Evolutionary conservation across 371 early-diverging fungal species (phyloP).

Genomic region (Apophysomyces trapeziformis): DNA sequence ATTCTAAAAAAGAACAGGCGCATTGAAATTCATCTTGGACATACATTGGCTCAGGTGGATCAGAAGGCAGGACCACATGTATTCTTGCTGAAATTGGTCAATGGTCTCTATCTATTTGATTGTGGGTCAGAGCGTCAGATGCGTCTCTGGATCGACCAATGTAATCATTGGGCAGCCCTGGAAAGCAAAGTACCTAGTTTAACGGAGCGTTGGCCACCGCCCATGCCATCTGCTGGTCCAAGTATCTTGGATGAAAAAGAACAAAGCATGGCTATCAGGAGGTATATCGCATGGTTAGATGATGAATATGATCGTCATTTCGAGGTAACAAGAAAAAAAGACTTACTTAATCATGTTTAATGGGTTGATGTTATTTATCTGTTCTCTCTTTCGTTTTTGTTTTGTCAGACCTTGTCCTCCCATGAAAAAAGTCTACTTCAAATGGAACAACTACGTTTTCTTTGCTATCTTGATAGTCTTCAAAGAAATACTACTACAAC

Average conservation of each 20-base stretch:
- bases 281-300: conserved; percentile 15
- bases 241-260: conserved; percentile 16
- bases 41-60: conserved; percentile 17
- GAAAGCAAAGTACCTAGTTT: conserved; percentile 27
- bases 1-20: conserved; percentile 3
- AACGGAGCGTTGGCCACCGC: conserved; percentile 8
- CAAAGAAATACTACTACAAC: neutral
- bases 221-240: conserved; percentile 22
- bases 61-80: conserved; percentile 17
- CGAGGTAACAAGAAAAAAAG: neutral
- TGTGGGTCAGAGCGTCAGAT: conserved; percentile 28
- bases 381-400: neutral
- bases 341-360: too few relatives aligned
- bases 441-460: neutral
- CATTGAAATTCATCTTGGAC: conserved; percentile 17
- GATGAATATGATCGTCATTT: conserved; percentile 18
- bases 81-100: conserved; percentile 23
- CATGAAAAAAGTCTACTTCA: neutral
- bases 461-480: neutral
- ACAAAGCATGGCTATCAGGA: conserved; percentile 18
- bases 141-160: conserved; percentile 26
- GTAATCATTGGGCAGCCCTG: conserved; percentile 36
- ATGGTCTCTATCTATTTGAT: conserved; percentile 27
- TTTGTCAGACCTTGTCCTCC: neutral
- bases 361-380: too few relatives aligned